phyloP scores from a whole-genome alignment of 352 stramenopile genomes.

The Pythium coloratum region DNA sequence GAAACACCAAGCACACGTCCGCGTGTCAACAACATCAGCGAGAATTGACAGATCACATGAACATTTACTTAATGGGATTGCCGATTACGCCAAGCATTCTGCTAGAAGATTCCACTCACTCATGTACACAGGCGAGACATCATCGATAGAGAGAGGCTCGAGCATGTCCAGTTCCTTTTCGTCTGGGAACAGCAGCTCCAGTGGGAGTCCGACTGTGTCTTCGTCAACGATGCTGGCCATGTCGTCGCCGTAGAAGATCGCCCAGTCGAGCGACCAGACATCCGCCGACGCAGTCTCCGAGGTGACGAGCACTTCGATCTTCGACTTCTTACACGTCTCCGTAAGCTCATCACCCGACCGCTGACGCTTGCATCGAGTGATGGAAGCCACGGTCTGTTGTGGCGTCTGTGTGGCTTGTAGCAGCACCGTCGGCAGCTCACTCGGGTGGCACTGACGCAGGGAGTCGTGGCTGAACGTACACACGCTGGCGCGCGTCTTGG shows the following conservation, averaged over 20 bases:
- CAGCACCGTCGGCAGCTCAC: constrained; percentile 1
- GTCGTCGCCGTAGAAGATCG: background rate
- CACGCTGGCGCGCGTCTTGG: constrained; percentile 74
- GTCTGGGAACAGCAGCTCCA: constrained; percentile 15
- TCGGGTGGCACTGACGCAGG: constrained; percentile 6
- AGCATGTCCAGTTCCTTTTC: background rate
- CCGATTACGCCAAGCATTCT: constrained; percentile 6
- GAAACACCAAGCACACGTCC: no score
- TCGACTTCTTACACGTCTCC: constrained; percentile 2
- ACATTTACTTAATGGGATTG: no score
- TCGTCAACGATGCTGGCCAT: background rate
- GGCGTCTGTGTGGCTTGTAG: background rate
- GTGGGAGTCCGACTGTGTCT: constrained; percentile 15
- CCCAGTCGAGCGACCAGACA: constrained; percentile 15
- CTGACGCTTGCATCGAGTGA: constrained; percentile 1
- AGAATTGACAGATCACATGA: no score
- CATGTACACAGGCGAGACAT: background rate
- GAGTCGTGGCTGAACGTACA: constrained; percentile 72
- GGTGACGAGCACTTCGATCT: background rate
- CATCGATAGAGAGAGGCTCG: constrained; percentile 4
- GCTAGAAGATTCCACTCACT: constrained; percentile 8
- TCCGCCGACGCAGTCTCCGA: background rate
- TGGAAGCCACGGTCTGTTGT: background rate
- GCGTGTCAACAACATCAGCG: no score
- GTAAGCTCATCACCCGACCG: background rate